A percentile compares a stretch with the other conserved stretches of the same genome.
phyloP scores from a whole-genome alignment of 768 basidiomycete species.

The Pilatotrama ljubarskyi region DNA sequence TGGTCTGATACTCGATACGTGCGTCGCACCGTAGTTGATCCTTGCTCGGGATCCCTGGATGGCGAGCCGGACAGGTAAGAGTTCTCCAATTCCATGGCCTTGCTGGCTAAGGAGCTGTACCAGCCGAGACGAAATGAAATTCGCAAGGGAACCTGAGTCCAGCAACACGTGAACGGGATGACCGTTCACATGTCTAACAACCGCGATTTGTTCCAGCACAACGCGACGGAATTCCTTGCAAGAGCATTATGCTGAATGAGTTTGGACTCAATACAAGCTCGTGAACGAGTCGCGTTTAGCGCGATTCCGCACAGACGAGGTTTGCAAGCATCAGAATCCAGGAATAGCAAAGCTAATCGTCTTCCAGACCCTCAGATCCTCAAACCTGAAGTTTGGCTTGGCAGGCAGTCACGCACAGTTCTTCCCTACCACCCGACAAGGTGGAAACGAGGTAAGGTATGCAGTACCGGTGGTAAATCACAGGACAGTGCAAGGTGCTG shows the following conservation, averaged over 20 bases:
- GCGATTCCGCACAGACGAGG: background rate
- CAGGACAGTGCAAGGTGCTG: background rate
- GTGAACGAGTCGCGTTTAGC: background rate
- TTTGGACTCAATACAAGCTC: background rate
- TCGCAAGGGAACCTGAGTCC: conserved; percentile 24
- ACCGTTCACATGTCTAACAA: conserved; percentile 10
- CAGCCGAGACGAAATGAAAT: conserved; percentile 22
- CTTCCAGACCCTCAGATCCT: background rate
- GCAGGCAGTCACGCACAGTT: background rate
- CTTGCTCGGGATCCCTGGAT: conserved; percentile 33
- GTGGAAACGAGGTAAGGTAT: background rate
- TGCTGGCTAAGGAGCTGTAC: conserved; percentile 22
- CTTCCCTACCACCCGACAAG: background rate
- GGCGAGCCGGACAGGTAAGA: conserved; percentile 29
- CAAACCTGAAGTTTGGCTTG: background rate
- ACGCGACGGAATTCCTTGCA: background rate
- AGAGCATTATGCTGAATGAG: conserved; percentile 7
- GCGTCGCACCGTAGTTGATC: conserved; percentile 18
- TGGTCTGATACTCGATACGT: conserved; percentile 18
- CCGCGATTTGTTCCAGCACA: background rate
- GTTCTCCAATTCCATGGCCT: conserved; percentile 11
- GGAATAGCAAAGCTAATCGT: background rate
- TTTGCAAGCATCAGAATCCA: no score
- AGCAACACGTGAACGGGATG: conserved; percentile 18
- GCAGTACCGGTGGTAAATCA: background rate